phyloP scores from a whole-genome alignment of 345 rosid species.

The Xanthoceras sorbifolium region DNA sequence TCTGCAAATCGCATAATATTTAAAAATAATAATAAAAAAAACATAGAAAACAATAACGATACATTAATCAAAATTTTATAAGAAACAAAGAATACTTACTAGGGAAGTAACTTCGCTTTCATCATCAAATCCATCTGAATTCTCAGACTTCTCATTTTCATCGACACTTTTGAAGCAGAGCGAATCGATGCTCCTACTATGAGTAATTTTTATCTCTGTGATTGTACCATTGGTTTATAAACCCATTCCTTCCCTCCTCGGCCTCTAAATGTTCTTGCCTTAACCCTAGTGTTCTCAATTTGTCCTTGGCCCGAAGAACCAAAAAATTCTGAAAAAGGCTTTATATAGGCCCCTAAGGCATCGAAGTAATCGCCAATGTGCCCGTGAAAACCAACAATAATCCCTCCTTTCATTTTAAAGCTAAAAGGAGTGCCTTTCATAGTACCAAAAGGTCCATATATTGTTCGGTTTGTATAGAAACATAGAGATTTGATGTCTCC shows the following conservation, averaged over 20 bases:
- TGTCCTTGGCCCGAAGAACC: background rate
- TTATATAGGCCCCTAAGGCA: background rate
- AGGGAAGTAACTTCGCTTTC: background rate
- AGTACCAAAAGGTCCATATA: background rate
- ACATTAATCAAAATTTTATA: no score
- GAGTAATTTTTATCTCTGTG: background rate
- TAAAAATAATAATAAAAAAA: no score
- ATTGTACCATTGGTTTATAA: background rate
- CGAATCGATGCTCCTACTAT: background rate
- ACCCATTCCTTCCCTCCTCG: background rate
- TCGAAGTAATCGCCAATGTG: background rate
- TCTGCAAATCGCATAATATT: background rate
- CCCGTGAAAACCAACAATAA: background rate
- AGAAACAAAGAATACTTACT: background rate
- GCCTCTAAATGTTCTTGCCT: background rate
- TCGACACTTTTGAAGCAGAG: background rate
- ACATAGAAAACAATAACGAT: no score
- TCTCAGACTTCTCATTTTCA: background rate
- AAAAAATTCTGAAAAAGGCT: background rate
- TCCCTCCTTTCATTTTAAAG: background rate
- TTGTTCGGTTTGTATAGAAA: background rate
- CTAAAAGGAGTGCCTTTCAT: background rate
- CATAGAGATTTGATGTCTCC: background rate
- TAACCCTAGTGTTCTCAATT: background rate
- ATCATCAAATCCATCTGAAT: background rate